These are phyloP conservation scores for Calonectria fujianensis DNA, from an alignment of 2,329 filamentous ascomycete species.

Conservation along the genomic window DNA sequence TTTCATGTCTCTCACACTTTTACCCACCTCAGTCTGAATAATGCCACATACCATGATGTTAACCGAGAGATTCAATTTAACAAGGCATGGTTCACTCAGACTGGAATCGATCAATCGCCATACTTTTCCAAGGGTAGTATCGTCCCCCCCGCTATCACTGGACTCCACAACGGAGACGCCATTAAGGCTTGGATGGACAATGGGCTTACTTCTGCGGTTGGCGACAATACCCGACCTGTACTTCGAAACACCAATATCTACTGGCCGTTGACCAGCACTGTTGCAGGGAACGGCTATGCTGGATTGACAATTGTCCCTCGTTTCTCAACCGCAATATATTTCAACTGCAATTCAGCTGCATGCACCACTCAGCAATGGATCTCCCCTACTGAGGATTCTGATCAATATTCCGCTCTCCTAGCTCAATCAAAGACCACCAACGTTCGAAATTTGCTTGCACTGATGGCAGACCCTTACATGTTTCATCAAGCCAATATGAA, in stretches of 20 bases:
- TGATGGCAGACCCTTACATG: constrained; percentile 46
- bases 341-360: constrained; percentile 42
- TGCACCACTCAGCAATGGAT: constrained; percentile 44
- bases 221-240: constrained; percentile 44
- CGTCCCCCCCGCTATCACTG: constrained; percentile 45
- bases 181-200: constrained; percentile 46
- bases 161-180: constrained; percentile 45
- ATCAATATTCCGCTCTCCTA: constrained; percentile 35
- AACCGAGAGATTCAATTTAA: constrained; percentile 45
- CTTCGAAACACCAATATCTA: constrained; percentile 36
- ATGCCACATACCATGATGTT: constrained; percentile 45
- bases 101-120: constrained; percentile 45
- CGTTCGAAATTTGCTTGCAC: constrained; percentile 37
- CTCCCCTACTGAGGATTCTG: constrained; percentile 4
- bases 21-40: constrained; percentile 44
- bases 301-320: constrained; percentile 44
- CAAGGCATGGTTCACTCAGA: constrained; percentile 44
- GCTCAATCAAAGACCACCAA: constrained; percentile 40
- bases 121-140: constrained; percentile 41
- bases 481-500: constrained; percentile 49
- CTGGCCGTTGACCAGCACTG: constrained; percentile 44
- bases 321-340: constrained; percentile 44
- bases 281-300: constrained; percentile 42
- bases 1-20: constrained; percentile 46
- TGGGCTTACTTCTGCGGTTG: constrained; percentile 39